phyloP scores from a whole-genome alignment of 2,329 filamentous ascomycete genomes.

The Hypoxylon sp. region DNA sequence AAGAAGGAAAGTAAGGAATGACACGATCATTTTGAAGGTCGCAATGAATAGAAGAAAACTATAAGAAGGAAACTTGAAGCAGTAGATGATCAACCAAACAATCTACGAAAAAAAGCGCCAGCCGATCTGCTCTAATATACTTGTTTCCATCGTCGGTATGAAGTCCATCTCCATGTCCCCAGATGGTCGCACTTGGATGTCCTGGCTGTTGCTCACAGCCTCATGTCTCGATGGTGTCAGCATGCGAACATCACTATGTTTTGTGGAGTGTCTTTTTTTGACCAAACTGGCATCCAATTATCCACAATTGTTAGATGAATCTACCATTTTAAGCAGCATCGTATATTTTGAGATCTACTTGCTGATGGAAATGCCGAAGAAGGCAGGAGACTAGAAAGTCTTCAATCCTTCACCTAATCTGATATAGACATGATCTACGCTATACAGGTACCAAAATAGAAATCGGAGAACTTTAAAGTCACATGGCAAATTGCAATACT shows the following conservation, averaged over 20 bases:
- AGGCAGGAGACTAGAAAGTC: not conserved
- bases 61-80: not conserved
- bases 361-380: not conserved
- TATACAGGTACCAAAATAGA: slow-evolving; percentile 12
- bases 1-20: slow-evolving; percentile 12
- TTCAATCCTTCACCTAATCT: slow-evolving; percentile 8
- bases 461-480: not conserved
- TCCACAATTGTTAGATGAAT: not conserved
- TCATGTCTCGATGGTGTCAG: slow-evolving; percentile 4
- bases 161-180: not conserved
- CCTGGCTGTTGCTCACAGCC: not conserved
- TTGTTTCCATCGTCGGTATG: not conserved
- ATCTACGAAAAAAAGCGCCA: not conserved
- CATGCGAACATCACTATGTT: not conserved
- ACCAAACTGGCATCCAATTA: not conserved
- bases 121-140: slow-evolving; percentile 2
- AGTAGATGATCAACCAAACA: not conserved
- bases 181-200: not conserved
- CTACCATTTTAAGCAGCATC: not conserved
- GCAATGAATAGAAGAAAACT: not conserved
- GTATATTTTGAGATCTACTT: not conserved
- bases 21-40: slow-evolving; percentile 1
- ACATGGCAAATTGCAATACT: not conserved
- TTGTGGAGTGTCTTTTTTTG: not conserved
- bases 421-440: not conserved